phyloP scores from a whole-genome alignment of 176 grass and related monocot genomes.

The Juncus effusus region DNA sequence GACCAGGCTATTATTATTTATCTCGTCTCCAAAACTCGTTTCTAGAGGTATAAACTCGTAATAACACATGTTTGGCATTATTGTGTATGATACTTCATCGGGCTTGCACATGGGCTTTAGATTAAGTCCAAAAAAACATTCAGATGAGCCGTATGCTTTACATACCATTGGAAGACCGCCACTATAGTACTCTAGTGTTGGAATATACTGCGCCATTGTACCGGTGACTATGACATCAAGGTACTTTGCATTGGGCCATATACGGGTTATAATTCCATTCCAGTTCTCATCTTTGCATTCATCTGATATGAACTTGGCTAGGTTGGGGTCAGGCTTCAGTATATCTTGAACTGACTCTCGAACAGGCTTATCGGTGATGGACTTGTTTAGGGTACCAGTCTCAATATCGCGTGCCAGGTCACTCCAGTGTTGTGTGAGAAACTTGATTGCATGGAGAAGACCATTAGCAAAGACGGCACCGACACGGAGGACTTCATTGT shows the following conservation, averaged over 20 bases:
- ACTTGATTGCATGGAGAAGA: constrained; percentile 57
- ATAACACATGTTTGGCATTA: constrained; percentile 78
- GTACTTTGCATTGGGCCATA: constrained; percentile 73
- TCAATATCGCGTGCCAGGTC: constrained; percentile 46
- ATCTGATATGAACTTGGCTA: constrained; percentile 39
- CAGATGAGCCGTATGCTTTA: constrained; percentile 63
- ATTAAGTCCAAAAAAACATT: constrained; percentile 70
- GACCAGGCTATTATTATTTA: background rate
- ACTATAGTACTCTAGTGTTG: constrained; percentile 59
- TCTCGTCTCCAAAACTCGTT: constrained; percentile 12
- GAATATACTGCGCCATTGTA: constrained; percentile 77
- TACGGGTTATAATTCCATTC: constrained; percentile 46
- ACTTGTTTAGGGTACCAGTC: constrained; percentile 18
- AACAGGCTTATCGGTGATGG: constrained; percentile 38
- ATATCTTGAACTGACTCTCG: constrained; percentile 37
- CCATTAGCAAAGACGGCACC: constrained; percentile 64
- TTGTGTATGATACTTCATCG: constrained; percentile 55
- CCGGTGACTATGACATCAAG: constrained; percentile 70
- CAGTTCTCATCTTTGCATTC: constrained; percentile 54
- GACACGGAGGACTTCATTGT: constrained; percentile 50
- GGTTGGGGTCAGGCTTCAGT: constrained; percentile 42
- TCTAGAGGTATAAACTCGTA: constrained; percentile 63
- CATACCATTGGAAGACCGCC: constrained; percentile 52
- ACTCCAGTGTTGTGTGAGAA: constrained; percentile 59
- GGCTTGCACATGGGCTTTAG: constrained; percentile 55